Base-by-base conservation (phyloP, 371 early-diverging fungal species). In the Zopfochytrium polystomum region DNA sequence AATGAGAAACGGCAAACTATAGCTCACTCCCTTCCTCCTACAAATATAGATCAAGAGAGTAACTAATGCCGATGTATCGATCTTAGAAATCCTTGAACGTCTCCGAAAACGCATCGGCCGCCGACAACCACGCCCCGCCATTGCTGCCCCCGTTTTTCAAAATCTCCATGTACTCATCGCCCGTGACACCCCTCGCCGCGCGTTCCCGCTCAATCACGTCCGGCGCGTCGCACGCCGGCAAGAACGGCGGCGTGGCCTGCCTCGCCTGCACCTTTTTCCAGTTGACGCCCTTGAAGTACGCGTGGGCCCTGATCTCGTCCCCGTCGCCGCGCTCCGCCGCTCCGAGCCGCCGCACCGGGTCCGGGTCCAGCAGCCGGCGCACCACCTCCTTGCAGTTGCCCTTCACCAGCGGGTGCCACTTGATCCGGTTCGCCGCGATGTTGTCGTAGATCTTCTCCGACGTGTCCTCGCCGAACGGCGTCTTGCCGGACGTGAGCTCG, bases 221-320 rank as follows among this genome's bases (percentile, higher is more conserved):
- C 2, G 78, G 78, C 23, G 75, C 30, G 9, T 71, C 74, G 49
- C 53, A 67, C 9, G 73, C 55, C 2, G 88, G 88, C 55, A 84
- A 74, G 67, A 84, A 85, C 2, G 93, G 93, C 33, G 91, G 89
- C 3, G 77, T 69, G 7, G 80, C 73, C 67, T 81, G 77, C 34
- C 87, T 70, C 27, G 77, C 65, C 29, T 77, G 81, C 3, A 91
- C 72, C 31, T 78, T 71, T 15, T 78, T 71, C 87, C 90, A 93
- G 46, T 86, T 79, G 22, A 92, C 70, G 15, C 76, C 80, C 22
- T 77, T 78, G 69, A 91, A 92, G 80, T 90, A 92, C 4, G 84
- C 76, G 62, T 90, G 90, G 2, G 71, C 70, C 70, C 87, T 87
- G 62, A 92, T 85, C 52, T 82, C 86, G n/a, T 70, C 74, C 7